Evolutionary conservation across 1,139 yeast species (phyloP).

Genomic region (Sugiyamaella novakii): DNA sequence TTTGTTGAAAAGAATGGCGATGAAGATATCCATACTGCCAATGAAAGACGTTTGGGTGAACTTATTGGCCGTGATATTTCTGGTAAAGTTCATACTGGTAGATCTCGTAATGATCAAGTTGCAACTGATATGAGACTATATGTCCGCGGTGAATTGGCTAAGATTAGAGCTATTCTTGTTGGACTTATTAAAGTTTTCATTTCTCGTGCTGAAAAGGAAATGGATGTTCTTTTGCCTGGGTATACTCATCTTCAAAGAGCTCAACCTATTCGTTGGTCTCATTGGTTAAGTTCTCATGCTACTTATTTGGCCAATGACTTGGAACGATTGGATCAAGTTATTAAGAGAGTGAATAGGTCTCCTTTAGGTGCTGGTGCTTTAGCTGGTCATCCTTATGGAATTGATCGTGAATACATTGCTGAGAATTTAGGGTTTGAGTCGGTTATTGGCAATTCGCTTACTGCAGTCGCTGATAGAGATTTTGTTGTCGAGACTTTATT

Average conservation of each 20-base stretch:
- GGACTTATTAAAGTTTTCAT: slow-evolving; percentile 66
- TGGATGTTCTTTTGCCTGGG: slow-evolving; percentile 96
- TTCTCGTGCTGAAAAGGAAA: slow-evolving; percentile 78
- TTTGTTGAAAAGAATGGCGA: slow-evolving; percentile 90
- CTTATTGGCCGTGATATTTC: slow-evolving; percentile 89
- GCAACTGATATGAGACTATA: slow-evolving; percentile 97
- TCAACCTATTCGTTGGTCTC: slow-evolving; percentile 99
- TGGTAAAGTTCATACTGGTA: slow-evolving; percentile 97
- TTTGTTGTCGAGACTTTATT: slow-evolving; percentile 95
- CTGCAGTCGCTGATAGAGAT: slow-evolving; percentile 97
- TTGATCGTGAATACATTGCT: slow-evolving; percentile 89
- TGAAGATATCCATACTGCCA: slow-evolving; percentile 98
- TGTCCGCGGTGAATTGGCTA: slow-evolving; percentile 74
- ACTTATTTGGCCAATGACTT: slow-evolving; percentile 91
- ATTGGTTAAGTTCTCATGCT: slow-evolving; percentile 93
- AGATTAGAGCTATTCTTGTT: slow-evolving; percentile 59
- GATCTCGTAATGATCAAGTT: slow-evolving; percentile 97
- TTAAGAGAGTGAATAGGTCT: slow-evolving; percentile 78
- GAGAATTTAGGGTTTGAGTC: slow-evolving; percentile 73
- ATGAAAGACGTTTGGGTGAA: slow-evolving; percentile 96
- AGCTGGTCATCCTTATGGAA: slow-evolving; percentile 98
- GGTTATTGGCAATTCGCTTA: slow-evolving; percentile 89
- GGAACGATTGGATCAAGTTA: slow-evolving; percentile 77
- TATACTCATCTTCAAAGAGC: slow-evolving; percentile 98
- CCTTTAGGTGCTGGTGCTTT: slow-evolving; percentile 98